Conservation (phyloP, 2,329 filamentous ascomycete species). For the Colletotrichum lentis region DNA sequence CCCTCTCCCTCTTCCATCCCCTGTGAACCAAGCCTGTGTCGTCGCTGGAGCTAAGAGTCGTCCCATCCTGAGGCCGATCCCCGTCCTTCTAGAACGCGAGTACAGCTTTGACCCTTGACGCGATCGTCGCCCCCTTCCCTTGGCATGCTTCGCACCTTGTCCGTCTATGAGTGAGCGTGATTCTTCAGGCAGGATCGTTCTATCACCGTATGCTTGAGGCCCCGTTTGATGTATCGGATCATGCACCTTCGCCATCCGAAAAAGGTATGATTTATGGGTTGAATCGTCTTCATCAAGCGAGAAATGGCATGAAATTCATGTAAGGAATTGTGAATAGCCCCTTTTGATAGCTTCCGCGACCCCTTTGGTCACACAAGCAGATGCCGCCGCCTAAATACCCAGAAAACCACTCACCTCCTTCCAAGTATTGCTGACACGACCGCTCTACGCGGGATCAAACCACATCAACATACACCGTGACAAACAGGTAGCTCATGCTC, state of each 20-base stretch:
- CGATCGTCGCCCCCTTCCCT: conserved; percentile 16
- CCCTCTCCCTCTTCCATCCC: not conserved
- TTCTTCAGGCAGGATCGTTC: conserved; percentile 2
- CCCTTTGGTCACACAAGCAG: conserved; percentile 15
- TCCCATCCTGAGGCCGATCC: conserved; percentile 23
- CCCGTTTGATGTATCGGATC: not conserved
- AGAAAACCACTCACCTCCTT: conserved; percentile 8
- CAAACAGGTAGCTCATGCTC: conserved; percentile 9
- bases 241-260: not conserved
- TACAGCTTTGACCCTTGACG: conserved; percentile 5
- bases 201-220: not conserved
- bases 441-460: conserved; percentile 23
- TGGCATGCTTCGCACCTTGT: not conserved
- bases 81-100: conserved; percentile 29
- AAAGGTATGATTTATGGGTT: not conserved
- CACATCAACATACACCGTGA: conserved; percentile 8
- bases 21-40: conserved; percentile 12
- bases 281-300: not conserved
- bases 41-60: conserved; percentile 8
- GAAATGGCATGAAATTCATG: conserved; percentile 16
- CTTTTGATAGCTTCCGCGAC: conserved; percentile 24
- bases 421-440: conserved; percentile 19
- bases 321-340: conserved; percentile 26
- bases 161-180: not conserved
- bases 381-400: conserved; percentile 25